Evolutionary conservation across 192 early-diverging fungal species (phyloP).

Genomic region (Chytriomyces sp.): DNA sequence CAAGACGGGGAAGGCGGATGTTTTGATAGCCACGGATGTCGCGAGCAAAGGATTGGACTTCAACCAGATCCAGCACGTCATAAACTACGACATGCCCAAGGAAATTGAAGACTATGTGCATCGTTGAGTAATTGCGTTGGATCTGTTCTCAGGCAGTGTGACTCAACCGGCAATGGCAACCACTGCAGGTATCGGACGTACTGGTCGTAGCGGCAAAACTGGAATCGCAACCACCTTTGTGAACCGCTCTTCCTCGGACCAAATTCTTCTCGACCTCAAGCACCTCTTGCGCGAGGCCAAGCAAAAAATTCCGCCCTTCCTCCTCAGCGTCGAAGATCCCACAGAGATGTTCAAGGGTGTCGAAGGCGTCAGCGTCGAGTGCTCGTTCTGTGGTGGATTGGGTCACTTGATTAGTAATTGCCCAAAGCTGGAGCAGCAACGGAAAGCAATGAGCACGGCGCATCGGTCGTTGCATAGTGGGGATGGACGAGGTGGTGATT

Average conservation of each 20-base stretch:
- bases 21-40: slow-evolving; percentile 95
- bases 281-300: slow-evolving; percentile 89
- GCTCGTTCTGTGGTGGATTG: slow-evolving; percentile 92
- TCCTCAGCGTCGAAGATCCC: slow-evolving; percentile 85
- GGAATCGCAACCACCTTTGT: slow-evolving; percentile 98
- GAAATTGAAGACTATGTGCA: slow-evolving; percentile 96
- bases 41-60: slow-evolving; percentile 97
- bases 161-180: slow-evolving; percentile 64
- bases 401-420: slow-evolving; percentile 90
- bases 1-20: slow-evolving; percentile 89
- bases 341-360: slow-evolving; percentile 82
- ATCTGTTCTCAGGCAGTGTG: not conserved
- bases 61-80: slow-evolving; percentile 94
- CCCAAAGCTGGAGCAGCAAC: slow-evolving; percentile 58
- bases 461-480: slow-evolving; percentile 30
- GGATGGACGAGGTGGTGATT: slow-evolving; percentile 6
- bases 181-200: slow-evolving; percentile 83
- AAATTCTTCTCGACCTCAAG: slow-evolving; percentile 93
- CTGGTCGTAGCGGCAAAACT: slow-evolving; percentile 94
- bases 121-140: slow-evolving; percentile 16
- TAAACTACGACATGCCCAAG: slow-evolving; percentile 99
- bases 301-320: slow-evolving; percentile 86
- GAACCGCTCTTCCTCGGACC: slow-evolving; percentile 85
- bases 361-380: slow-evolving; percentile 61
- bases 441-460: slow-evolving; percentile 24